These are phyloP conservation scores for Fusarium neocosmosporiellum DNA, from an alignment of 2,329 filamentous ascomycete species.

Conservation along the genomic window DNA sequence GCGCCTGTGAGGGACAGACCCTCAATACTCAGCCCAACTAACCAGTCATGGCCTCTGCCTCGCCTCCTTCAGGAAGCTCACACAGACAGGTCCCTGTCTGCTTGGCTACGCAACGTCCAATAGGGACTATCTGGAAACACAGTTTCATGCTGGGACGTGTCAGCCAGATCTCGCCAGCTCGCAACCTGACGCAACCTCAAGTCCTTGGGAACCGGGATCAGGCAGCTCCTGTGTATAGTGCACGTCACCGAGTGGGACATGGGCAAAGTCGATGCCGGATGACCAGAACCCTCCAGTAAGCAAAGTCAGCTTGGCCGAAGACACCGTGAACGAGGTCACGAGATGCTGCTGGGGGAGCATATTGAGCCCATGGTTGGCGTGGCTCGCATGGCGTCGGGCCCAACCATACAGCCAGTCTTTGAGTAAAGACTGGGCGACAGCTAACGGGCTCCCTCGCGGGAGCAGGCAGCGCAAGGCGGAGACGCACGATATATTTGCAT, in stretches of 20 bases:
- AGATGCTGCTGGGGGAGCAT: conserved; percentile 17
- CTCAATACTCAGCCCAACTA: neutral
- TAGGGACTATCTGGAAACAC: conserved; percentile 16
- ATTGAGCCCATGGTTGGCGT: conserved; percentile 6
- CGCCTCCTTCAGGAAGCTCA: conserved; percentile 5
- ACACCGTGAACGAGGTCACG: conserved; percentile 42
- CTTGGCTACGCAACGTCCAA: conserved; percentile 15
- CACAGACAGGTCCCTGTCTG: conserved; percentile 3
- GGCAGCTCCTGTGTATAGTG: conserved; percentile 27
- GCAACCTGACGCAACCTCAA: conserved; percentile 27
- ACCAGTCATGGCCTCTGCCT: conserved; percentile 23
- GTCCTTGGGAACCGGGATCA: conserved; percentile 16
- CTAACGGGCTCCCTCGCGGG: conserved; percentile 5
- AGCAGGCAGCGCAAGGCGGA: conserved; percentile 1
- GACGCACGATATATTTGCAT: conserved; percentile 1
- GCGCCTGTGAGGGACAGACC: conserved; percentile 9
- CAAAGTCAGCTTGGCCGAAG: conserved; percentile 19
- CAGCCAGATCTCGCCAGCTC: conserved; percentile 26
- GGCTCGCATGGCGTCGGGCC: conserved; percentile 29
- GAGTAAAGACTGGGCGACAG: conserved; percentile 25
- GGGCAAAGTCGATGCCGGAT: conserved; percentile 23
- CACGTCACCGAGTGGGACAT: conserved; percentile 35
- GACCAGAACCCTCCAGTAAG: conserved; percentile 26
- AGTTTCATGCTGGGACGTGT: conserved; percentile 20
- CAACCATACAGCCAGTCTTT: conserved; percentile 23